Evolutionary conservation across 352 stramenopile species (phyloP), one percentile per base, ranked within the genome.

Genomic region (Phytophthora chlamydospora): DNA sequence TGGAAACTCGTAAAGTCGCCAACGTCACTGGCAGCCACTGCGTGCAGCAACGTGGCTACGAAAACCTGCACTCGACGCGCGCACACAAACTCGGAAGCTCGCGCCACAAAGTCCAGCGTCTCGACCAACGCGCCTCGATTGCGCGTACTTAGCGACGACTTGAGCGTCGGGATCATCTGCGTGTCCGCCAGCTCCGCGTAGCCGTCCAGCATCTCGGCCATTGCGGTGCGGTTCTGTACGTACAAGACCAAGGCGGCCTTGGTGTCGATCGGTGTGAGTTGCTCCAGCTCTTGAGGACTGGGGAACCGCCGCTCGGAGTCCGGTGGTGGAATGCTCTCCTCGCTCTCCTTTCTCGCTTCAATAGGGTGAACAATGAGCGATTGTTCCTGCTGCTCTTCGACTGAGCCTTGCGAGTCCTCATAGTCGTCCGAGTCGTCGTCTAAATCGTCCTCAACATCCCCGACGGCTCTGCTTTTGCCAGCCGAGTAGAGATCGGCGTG

Each of bases 201-300:
- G 0, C 84, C 84, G 36, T 88, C 70, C 9, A 93, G 66, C 84
- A 93, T 93, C 41, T 91, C 84, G 3, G 73, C 45, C 60, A 89
- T 71, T 7, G 80, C 81, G 12, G 57, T 63, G 13, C 76, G 68
- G 63, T 89, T 90, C 36, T 90, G 77, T 16, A 83, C 57, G 49
- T 91, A 93, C 16, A 91, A 67, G 13, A 62, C 58, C 33, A 78
- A 57, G 1, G 75, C 65, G 1, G 74, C 71, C 47, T 80, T 87
- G 0, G 77, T 89, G 50, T 93, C 81, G 31, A 93, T 56, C 0
- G 80, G 83, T 17, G 80, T 71, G 11, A 91, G 46, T n/a, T 71
- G 53, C 44, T 83, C 76, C 35, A 93, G 62, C 53, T 90, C 81
- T 8, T 79, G 40, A 8, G 66, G 36, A 0, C 62, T 85, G 0